Evolutionary conservation across 176 grass and related monocot genomes (phyloP).

Genomic region (maize (Zea mays)): Zm-B73-REFERENCE-NAM-5.0 NC_050099.1:50115001-50115500

Average conservation of each 20-base stretch:
- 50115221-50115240: constrained; percentile 18
- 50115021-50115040: constrained; percentile 54
- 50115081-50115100: neutral
- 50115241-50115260: constrained; percentile 27
- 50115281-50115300: neutral
- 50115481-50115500: neutral
- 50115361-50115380: neutral
- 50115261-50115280: constrained; percentile 2
- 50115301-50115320: neutral
- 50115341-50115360: constrained; percentile 1
- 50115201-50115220: constrained; percentile 25
- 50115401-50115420: neutral
- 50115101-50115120: constrained; percentile 18
- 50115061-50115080: constrained; percentile 26
- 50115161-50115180: constrained; percentile 24
- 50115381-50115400: neutral
- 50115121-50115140: constrained; percentile 2
- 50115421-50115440: neutral
- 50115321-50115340: neutral
- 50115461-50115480: neutral
- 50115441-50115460: neutral
- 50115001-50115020: constrained; percentile 88
- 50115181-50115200: constrained; percentile 22
- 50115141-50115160: constrained; percentile 18
- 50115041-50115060: neutral